Evolutionary conservation across 805 yeast species (phyloP).

Genomic region (Novakomyces olei): DNA sequence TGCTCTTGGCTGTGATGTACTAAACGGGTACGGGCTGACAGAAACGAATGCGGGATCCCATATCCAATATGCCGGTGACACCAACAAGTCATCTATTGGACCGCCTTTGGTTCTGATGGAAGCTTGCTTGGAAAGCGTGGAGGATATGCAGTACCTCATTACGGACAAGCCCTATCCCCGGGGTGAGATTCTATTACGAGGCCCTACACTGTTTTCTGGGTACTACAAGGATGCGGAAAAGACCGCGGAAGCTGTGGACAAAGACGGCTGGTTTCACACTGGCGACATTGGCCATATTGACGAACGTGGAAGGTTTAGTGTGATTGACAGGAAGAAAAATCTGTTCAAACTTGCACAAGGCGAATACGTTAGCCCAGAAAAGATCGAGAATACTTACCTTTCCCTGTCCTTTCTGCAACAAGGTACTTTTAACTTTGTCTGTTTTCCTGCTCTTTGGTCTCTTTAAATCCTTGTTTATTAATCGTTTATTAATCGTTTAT

Average conservation of each 20-base stretch:
- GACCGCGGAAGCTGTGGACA: conserved; percentile 29
- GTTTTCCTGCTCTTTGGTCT: too few relatives aligned
- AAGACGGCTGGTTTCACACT: conserved; percentile 18
- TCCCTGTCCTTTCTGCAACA: too few relatives aligned
- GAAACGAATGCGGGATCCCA: conserved; percentile 85
- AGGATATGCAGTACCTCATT: conserved; percentile 34
- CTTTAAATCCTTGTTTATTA: too few relatives aligned
- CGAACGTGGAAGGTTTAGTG: conserved; percentile 29
- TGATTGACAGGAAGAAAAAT: conserved; percentile 58
- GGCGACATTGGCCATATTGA: conserved; percentile 37
- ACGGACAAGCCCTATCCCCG: conserved; percentile 22
- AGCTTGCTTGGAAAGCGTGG: conserved; percentile 38
- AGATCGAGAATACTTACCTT: conserved; percentile 42
- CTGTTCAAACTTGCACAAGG: conserved; percentile 50
- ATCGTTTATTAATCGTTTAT: too few relatives aligned
- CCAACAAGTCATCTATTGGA: too few relatives aligned
- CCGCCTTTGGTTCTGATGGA: conserved; percentile 34
- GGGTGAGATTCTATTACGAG: conserved; percentile 43
- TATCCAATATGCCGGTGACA: conserved; percentile 41
- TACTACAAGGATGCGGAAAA: conserved; percentile 37
- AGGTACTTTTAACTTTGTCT: too few relatives aligned
- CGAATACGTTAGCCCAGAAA: conserved; percentile 55
- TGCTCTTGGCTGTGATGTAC: conserved; percentile 39
- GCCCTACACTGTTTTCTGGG: conserved; percentile 36
- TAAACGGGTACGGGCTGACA: conserved; percentile 89